Percentiles rank a stretch among this genome's conserved stretches.
Conservation (phyloP, 352 stramenopile genomes). For the Plasmopara muralis region DNA sequence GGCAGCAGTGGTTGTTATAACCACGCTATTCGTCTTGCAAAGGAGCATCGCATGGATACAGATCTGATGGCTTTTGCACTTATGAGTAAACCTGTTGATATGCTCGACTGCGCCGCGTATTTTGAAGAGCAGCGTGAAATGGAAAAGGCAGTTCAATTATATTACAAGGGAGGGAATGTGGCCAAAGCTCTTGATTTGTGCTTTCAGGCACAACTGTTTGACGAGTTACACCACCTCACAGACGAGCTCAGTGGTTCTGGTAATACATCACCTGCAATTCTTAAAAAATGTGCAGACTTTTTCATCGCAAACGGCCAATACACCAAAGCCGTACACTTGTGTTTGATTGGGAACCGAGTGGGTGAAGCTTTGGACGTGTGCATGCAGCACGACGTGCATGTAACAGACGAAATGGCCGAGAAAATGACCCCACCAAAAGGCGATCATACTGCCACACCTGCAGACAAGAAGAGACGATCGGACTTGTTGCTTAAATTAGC, state of each 20-base stretch:
- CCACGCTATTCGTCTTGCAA: constrained; percentile 90
- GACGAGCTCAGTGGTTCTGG: constrained; percentile 62
- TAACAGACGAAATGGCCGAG: constrained; percentile 90
- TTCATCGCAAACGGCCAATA: constrained; percentile 89
- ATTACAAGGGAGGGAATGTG: constrained; percentile 89
- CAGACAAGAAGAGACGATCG: constrained; percentile 57
- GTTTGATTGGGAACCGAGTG: constrained; percentile 65
- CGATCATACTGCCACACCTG: constrained; percentile 38
- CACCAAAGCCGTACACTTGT: constrained; percentile 88
- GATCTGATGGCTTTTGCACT: constrained; percentile 91
- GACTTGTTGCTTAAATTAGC: constrained; percentile 88
- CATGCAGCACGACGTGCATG: constrained; percentile 82
- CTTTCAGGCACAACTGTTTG: constrained; percentile 86
- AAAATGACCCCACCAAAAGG: constrained; percentile 85
- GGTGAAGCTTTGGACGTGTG: constrained; percentile 87
- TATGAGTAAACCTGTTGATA: constrained; percentile 79
- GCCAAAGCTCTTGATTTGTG: constrained; percentile 90
- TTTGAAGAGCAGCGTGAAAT: constrained; percentile 90
- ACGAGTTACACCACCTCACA: constrained; percentile 80
- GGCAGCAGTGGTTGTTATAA: constrained; percentile 86
- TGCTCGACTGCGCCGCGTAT: constrained; percentile 88
- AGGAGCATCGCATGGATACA: constrained; percentile 82
- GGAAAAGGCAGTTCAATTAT: constrained; percentile 92
- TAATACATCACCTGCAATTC: constrained; percentile 69
- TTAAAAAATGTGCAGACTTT: constrained; percentile 90